phyloP scores from a whole-genome alignment of 1,139 yeast genomes.

The Wickerhamiella pararugosa region DNA sequence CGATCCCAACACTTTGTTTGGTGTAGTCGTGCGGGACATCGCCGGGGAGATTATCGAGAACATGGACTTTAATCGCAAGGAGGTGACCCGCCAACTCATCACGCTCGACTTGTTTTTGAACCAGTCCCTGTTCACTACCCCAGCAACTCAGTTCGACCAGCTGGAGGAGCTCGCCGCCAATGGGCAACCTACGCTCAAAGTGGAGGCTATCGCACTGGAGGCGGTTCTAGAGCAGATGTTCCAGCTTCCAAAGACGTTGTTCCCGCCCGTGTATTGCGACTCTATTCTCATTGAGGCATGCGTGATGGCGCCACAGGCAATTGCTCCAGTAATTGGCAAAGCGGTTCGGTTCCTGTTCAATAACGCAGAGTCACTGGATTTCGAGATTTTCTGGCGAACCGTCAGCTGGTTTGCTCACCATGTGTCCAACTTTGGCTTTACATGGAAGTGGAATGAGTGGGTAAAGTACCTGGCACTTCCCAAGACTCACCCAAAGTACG shows the following conservation, averaged over 20 bases:
- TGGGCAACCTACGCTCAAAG: constrained; percentile 56
- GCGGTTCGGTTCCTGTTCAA: constrained; percentile 76
- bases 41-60: constrained; percentile 60
- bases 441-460: constrained; percentile 99
- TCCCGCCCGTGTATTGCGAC: constrained; percentile 65
- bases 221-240: constrained; percentile 65
- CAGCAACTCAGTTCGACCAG: constrained; percentile 71
- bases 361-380: constrained; percentile 52
- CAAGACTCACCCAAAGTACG: constrained; percentile 54
- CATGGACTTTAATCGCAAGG: constrained; percentile 77
- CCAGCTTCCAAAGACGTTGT: constrained; percentile 52
- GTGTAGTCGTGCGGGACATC: constrained; percentile 59
- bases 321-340: constrained; percentile 92
- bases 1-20: constrained; percentile 39
- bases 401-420: constrained; percentile 92
- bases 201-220: constrained; percentile 83
- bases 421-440: constrained; percentile 82
- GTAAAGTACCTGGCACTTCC: constrained; percentile 22
- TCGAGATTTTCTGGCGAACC: constrained; percentile 57
- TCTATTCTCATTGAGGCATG: constrained; percentile 84
- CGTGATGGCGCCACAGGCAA: constrained; percentile 68
- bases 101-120: constrained; percentile 62
- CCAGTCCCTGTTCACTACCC: constrained; percentile 58
- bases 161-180: constrained; percentile 30
- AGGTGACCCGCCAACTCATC: constrained; percentile 71